These are phyloP conservation scores for Penicillium steckii DNA, from an alignment of 495 filamentous ascomycete genomes.

Conservation along the genomic window DNA sequence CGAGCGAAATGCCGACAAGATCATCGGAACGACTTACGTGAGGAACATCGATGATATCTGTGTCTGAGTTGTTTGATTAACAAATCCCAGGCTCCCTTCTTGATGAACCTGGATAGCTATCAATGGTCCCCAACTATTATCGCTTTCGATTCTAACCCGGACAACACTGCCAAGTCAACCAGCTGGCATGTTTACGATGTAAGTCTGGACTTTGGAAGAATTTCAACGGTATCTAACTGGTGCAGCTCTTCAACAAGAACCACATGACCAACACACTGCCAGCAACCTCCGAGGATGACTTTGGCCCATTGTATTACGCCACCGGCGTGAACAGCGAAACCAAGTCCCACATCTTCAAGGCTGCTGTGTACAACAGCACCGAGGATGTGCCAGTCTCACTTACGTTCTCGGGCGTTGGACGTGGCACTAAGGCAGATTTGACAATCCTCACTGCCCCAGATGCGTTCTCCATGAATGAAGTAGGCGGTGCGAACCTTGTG, in stretches of 20 bases:
- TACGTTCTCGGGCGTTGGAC: conserved; percentile 51
- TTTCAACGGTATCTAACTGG: not conserved
- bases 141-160: conserved; percentile 42
- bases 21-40: conserved; percentile 40
- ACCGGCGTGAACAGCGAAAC: conserved; percentile 31
- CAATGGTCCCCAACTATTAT: conserved; percentile 49
- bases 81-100: conserved; percentile 39
- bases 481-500: conserved; percentile 41
- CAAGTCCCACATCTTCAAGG: conserved; percentile 54
- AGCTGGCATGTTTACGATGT: conserved; percentile 42
- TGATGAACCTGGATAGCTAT: conserved; percentile 48
- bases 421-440: conserved; percentile 48
- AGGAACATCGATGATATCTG: conserved; percentile 11
- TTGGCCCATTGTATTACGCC: conserved; percentile 47
- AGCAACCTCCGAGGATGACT: conserved; percentile 31
- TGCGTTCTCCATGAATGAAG: conserved; percentile 37
- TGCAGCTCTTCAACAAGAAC: conserved; percentile 41
- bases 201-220: conserved; percentile 3
- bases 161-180: conserved; percentile 39
- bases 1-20: conserved; percentile 61
- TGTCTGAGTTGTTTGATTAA: conserved; percentile 1
- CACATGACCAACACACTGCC: conserved; percentile 45
- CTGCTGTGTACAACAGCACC: conserved; percentile 66
- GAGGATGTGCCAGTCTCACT: conserved; percentile 46
- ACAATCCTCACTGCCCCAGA: conserved; percentile 57